These are phyloP conservation scores for Tubosaeta brunneosetosa DNA, from an alignment of 768 basidiomycete species.

Conservation along the genomic window DNA sequence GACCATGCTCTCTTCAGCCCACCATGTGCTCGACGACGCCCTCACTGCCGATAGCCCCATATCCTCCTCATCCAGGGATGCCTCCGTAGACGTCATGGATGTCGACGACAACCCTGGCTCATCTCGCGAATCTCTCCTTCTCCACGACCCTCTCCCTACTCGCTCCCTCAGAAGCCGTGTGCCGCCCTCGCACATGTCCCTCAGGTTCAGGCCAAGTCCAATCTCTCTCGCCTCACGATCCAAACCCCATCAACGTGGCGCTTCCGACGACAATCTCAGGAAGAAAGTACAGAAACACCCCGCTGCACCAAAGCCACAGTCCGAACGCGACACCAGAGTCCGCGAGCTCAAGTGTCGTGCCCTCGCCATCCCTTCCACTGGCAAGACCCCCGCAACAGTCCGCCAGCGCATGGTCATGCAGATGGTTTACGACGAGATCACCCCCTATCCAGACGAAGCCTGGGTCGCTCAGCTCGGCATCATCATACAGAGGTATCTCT, in stretches of 20 bases:
- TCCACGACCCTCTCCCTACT: constrained; percentile 18
- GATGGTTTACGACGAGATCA: constrained; percentile 63
- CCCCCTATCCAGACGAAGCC: constrained; percentile 58
- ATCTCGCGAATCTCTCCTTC: constrained; percentile 25
- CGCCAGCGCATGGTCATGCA: constrained; percentile 55
- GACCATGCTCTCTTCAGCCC: constrained; percentile 3
- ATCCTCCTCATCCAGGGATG: constrained; percentile 32
- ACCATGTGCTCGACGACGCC: constrained; percentile 27
- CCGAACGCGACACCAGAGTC: constrained; percentile 29
- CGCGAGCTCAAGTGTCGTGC: constrained; percentile 31
- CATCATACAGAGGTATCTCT: constrained; percentile 47
- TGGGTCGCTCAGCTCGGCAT: constrained; percentile 59
- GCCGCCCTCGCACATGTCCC: constrained; percentile 20
- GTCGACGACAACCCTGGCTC: constrained; percentile 20
- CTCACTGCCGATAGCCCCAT: constrained; percentile 27
- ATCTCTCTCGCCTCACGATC: constrained; percentile 25
- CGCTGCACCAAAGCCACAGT: constrained; percentile 17
- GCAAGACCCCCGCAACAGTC: constrained; percentile 47
- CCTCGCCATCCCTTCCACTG: constrained; percentile 31
- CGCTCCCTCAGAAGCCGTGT: constrained; percentile 28
- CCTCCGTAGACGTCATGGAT: constrained; percentile 29
- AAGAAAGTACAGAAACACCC: constrained; percentile 25
- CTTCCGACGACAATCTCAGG: constrained; percentile 26
- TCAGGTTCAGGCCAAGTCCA: constrained; percentile 22
- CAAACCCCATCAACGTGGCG: constrained; percentile 17